Evolutionary conservation across 306 rosid species (phyloP), one percentile per base, ranked within the genome.

Genomic region (Castanea crenata): DNA sequence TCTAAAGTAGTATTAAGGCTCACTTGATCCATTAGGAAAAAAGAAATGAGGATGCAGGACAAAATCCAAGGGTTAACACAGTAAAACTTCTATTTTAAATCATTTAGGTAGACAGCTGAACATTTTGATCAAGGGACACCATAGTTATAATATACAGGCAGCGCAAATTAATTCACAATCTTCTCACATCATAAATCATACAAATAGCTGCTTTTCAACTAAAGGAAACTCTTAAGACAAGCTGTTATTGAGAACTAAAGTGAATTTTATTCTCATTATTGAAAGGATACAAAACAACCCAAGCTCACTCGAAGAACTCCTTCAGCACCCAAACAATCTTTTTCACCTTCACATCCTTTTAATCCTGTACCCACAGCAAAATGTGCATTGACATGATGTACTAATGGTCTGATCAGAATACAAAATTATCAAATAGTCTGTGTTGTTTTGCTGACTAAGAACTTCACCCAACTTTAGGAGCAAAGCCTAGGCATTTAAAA

Each of bases 261-360:
- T 21, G 29, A 29, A 52, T 74, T 80, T 11, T 57, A 34, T 69
- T 55, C 46, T 64, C 6, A 68, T 41, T 73, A 74, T 65, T 77
- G 78, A 49, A 69, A 89, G 96, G 98, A 96, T 96, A 96, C 99
- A 82, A 89, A 96, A 84, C 99, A 96, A 46, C 96, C 98, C 83
- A 96, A 82, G 94, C 97, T 96, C 77, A 96, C 94, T 62, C 98
- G 94, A 81, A 96, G 86, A 85, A 96, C 99, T 38, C 96, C 98
- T 84, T 93, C 86, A 75, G 97, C 88, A 74, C 98, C 97, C 82
- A 93, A 85, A 82, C 98, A 96, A 52, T 91, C 89, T 57, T 77
- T 79, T 69, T 69, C 90, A 62, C 88, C 93, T 64, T 87, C 75
- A 87, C 98, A 96, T 79, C 89, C 92, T 85, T 83, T 85, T 44